A percentile compares a stretch with the other conserved stretches of the same genome.
phyloP scores from a whole-genome alignment of 129 eudicot genomes.

The Artemisia annua region DNA sequence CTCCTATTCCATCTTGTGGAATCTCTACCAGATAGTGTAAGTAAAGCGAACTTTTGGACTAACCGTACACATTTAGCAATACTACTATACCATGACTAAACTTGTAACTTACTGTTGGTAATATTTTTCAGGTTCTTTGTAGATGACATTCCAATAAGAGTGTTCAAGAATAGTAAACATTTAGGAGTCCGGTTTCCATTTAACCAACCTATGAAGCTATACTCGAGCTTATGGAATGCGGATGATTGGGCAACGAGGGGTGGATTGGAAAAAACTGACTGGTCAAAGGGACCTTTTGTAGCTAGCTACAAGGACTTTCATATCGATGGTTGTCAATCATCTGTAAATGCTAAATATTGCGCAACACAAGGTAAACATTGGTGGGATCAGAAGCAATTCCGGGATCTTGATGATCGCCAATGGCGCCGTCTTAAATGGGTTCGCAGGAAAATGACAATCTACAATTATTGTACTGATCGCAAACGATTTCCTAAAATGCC shows the following conservation, averaged over 20 bases:
- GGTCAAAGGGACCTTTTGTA: conserved; percentile 54
- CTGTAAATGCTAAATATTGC: conserved; percentile 39
- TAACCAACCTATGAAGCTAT: conserved; percentile 58
- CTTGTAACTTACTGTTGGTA: background rate
- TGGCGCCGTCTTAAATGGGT: conserved; percentile 49
- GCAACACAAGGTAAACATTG: conserved; percentile 47
- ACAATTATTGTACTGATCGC: conserved; percentile 50
- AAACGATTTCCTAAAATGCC: conserved; percentile 46
- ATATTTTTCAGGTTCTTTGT: conserved; percentile 50
- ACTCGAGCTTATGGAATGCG: conserved; percentile 63
- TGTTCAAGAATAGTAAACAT: conserved; percentile 59
- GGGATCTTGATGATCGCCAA: conserved; percentile 45
- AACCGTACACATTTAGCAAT: background rate
- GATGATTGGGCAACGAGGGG: conserved; percentile 70
- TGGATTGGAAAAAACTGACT: conserved; percentile 59
- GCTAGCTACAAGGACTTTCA: conserved; percentile 49
- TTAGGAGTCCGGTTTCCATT: conserved; percentile 55
- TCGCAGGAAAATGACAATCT: conserved; percentile 43
- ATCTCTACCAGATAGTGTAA: conserved; percentile 72
- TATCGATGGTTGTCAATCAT: conserved; percentile 44
- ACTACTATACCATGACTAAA: background rate
- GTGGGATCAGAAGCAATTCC: conserved; percentile 50
- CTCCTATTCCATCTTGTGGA: conserved; percentile 73
- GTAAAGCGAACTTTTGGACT: background rate
- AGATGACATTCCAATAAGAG: conserved; percentile 58